Percentiles rank a stretch among this genome's conserved stretches.
These are phyloP conservation scores for Achaetomiella virescens DNA, from an alignment of 495 filamentous ascomycete genomes.

Conservation along the genomic window DNA sequence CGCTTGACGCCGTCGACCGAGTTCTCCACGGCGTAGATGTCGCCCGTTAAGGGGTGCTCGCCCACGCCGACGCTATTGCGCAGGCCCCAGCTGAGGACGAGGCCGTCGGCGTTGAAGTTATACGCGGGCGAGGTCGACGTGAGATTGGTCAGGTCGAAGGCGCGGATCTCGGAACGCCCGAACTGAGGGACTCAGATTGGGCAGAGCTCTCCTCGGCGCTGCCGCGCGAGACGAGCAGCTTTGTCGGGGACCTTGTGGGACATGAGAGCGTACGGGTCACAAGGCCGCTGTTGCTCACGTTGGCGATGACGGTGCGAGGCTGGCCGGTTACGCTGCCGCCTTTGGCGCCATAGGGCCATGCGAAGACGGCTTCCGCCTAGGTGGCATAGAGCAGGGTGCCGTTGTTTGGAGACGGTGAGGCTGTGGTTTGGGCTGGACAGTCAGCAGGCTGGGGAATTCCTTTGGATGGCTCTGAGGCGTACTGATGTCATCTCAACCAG, in stretches of 20 bases:
- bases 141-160: constrained; percentile 48
- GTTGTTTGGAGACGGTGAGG: constrained; percentile 51
- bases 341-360: constrained; percentile 52
- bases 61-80: constrained; percentile 67
- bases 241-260: constrained; percentile 30
- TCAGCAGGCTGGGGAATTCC: background rate
- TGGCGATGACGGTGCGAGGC: constrained; percentile 43
- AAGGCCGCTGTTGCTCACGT: constrained; percentile 54
- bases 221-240: constrained; percentile 54
- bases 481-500: constrained; percentile 36
- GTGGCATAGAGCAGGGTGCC: constrained; percentile 59
- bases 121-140: constrained; percentile 36
- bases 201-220: constrained; percentile 48
- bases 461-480: constrained; percentile 12
- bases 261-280: constrained; percentile 56
- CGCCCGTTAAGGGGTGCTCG: constrained; percentile 43
- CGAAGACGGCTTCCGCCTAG: constrained; percentile 45
- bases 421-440: constrained; percentile 55
- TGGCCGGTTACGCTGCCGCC: constrained; percentile 34
- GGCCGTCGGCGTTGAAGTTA: constrained; percentile 41
- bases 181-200: constrained; percentile 35
- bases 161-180: constrained; percentile 55
- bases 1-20: constrained; percentile 58
- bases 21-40: constrained; percentile 70
- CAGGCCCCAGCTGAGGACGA: constrained; percentile 62